Evolutionary conservation across 1,284 basidiomycete species (phyloP), one percentile per base, ranked within the genome.

Genomic region (Rhodotorula sp.): DNA sequence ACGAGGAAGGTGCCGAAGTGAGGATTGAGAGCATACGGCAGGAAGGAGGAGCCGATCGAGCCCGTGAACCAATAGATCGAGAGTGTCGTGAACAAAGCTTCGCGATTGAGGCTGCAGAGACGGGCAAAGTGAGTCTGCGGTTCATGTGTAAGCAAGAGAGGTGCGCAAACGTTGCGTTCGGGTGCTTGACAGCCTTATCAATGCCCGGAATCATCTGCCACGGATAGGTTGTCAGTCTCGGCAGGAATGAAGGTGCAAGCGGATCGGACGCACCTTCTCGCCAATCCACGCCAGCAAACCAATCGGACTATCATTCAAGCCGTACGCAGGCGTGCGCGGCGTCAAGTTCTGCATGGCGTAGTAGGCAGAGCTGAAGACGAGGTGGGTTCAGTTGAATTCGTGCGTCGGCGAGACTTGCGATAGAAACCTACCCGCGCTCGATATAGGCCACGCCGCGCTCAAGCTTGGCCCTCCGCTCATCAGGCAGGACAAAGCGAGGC

Each of bases 21-120:
- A 3, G 61, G 66, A 53, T 74, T 74, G n/a, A 68, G 64, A 4
- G 70, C 50, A 57, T 74, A 74, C 23, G 73, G 67, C 14, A 60
- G 52, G 73, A 74, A 74, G 21, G 62, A 65, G 25, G 67, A 58
- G 41, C 73, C 73, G 62, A 74, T 71, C 19, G 52, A 64, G 59
- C 58, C 17, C 25, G 73, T 74, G 64, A 71, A 71, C 69, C 68
- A 74, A 63, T 74, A 74, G 13, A 74, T 27, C 10, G 69, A 63
- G 19, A 62, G 48, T 2, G 69, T 63, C 9, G 54, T 41, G 64
- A 53, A 74, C 17, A 71, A 52, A 0, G 64, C 48, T 10, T 68
- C 56, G 21, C 61, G 59, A 7, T 67, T 71, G n/a, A 74, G 61
- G 0, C 66, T 72, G 54, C 2, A 23, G 5, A 13, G 4, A 19